A percentile compares a stretch with the other conserved stretches of the same genome.
Conservation (phyloP, 495 filamentous ascomycete genomes). For the Penicillium angulare region DNA sequence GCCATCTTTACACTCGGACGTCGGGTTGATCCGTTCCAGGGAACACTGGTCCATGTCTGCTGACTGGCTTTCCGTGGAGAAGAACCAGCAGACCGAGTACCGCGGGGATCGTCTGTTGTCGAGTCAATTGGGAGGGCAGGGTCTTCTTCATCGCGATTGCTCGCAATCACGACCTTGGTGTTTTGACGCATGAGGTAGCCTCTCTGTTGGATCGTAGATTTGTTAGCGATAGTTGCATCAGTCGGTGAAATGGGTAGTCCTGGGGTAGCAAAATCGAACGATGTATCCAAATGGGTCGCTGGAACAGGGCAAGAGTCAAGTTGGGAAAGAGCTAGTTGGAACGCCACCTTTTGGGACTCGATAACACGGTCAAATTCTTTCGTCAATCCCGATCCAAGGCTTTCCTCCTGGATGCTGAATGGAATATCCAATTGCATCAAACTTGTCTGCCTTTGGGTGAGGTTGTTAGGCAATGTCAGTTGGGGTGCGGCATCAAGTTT, state of each 20-base stretch:
- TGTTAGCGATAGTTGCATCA: constrained; percentile 53
- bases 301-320: constrained; percentile 13
- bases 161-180: constrained; percentile 91
- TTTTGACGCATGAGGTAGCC: constrained; percentile 99
- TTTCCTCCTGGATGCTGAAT: constrained; percentile 48
- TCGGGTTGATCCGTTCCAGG: constrained; percentile 81
- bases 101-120: constrained; percentile 51
- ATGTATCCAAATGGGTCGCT: constrained; percentile 9
- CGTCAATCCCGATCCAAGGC: constrained; percentile 78
- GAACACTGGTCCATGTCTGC: constrained; percentile 92
- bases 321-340: constrained; percentile 51
- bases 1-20: constrained; percentile 63
- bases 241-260: constrained; percentile 1
- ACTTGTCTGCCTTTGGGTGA: constrained; percentile 47
- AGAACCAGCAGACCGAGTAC: constrained; percentile 62
- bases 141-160: constrained; percentile 58
- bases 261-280: constrained; percentile 1
- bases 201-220: constrained; percentile 65
- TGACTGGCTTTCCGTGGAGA: constrained; percentile 73
- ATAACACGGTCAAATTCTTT: constrained; percentile 94
- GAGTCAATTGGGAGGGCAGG: constrained; percentile 42
- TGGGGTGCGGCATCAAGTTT: constrained; percentile 11
- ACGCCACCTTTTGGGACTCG: constrained; percentile 94
- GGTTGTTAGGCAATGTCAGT: constrained; percentile 16
- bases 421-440: constrained; percentile 69